A percentile compares a stretch with the other conserved stretches of the same genome.
These are phyloP conservation scores for Lathyrus sativus DNA, from an alignment of 306 rosid genomes.

Conservation along the genomic window DNA sequence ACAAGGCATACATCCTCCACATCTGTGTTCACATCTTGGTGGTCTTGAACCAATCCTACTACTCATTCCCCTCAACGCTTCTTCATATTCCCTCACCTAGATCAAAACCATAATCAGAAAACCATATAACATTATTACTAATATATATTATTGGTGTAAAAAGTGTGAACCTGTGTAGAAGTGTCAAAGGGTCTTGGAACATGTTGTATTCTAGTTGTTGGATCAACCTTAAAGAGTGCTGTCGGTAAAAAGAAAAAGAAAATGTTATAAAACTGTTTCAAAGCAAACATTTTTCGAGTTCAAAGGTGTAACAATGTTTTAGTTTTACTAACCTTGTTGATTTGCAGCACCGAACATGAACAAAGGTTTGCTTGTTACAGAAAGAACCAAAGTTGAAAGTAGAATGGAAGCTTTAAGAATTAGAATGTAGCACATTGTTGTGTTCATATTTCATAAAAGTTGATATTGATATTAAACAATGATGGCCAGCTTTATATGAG, in stretches of 20 bases:
- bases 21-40: constrained; percentile 50
- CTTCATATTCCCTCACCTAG: constrained; percentile 18
- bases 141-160: too few relatives aligned
- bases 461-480: not conserved
- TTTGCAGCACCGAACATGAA: constrained; percentile 30
- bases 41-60: constrained; percentile 48
- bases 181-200: constrained; percentile 22
- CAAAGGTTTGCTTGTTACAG: not conserved
- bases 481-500: not conserved
- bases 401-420: not conserved
- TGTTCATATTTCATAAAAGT: not conserved
- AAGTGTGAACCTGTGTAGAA: constrained; percentile 18
- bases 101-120: not conserved
- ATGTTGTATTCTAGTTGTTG: constrained; percentile 23
- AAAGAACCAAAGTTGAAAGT: not conserved
- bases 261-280: not conserved
- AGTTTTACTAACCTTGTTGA: constrained; percentile 43
- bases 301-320: not conserved
- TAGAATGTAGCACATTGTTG: not conserved
- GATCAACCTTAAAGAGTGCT: constrained; percentile 31
- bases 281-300: not conserved
- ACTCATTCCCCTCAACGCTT: constrained; percentile 29
- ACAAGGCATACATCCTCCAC: constrained; percentile 46
- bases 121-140: constrained; percentile 11
- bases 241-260: not conserved